Evolutionary conservation across 164 flowering plant genomes (phyloP).

Genomic region (Chloranthus sessilifolius): DNA sequence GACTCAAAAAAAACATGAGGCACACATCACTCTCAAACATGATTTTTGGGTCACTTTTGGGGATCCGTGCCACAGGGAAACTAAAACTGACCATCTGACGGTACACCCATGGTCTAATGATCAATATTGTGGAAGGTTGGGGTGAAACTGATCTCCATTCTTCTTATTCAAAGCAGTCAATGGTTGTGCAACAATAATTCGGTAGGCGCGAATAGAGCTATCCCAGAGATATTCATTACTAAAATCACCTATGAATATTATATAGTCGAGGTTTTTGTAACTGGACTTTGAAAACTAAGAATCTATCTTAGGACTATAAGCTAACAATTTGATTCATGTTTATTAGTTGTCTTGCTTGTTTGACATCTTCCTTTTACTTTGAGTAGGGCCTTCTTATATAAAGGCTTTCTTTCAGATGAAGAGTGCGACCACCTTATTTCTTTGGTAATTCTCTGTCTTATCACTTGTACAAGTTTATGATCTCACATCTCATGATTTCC

Average conservation of each 20-base stretch:
- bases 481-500: background rate
- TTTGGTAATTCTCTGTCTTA: slow-evolving; percentile 38
- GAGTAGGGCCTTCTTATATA: slow-evolving; percentile 68
- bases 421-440: slow-evolving; percentile 77
- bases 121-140: too few species aligned
- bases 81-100: too few species aligned
- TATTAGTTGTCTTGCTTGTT: slow-evolving; percentile 1
- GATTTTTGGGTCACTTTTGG: too few species aligned
- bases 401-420: slow-evolving; percentile 61
- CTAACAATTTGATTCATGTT: background rate
- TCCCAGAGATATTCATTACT: too few species aligned
- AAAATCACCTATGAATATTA: background rate
- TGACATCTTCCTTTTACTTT: slow-evolving; percentile 16
- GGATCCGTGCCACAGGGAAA: too few species aligned
- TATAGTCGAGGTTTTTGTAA: background rate
- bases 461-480: slow-evolving; percentile 18
- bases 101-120: too few species aligned
- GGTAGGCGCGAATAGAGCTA: too few species aligned
- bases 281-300: background rate
- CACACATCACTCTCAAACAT: too few species aligned
- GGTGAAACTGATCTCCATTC: too few species aligned
- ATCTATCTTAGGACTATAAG: background rate
- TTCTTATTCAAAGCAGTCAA: too few species aligned
- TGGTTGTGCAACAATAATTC: too few species aligned
- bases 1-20: too few species aligned